Evolutionary conservation across 129 eudicot genomes (phyloP), one percentile per base, ranked within the genome.

Genomic region (Lonicera japonica): DNA sequence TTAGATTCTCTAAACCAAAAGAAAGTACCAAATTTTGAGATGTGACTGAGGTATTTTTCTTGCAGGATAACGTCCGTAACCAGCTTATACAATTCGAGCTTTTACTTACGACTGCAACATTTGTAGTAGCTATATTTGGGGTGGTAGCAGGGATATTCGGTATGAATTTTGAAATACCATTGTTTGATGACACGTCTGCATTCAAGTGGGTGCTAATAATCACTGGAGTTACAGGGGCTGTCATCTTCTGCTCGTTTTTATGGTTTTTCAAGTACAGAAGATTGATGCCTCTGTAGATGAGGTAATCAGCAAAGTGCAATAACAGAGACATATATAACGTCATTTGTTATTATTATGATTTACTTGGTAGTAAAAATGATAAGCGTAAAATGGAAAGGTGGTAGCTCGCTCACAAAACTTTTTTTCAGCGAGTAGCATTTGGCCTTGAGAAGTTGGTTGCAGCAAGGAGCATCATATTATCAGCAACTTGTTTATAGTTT

Each of bases 71-170:
- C 29, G 96, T 88, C 1, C 81, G 96, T 54, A 94, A 94, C 80
- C 96, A 94, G 76, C 92, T 94, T 54, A 85, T 94, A 70, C 99
- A 88, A 59, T 94, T 94, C 64, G 96, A 94, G 80, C 66, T 94
- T 75, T 21, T 94, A 56, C 75, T 94, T 36, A 94, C 99, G 15
- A 88, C 96, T 0, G 99, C 95, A 15, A 88, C 99, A 10, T 94
- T 94, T 54, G 96, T 88, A 3, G 96, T 88, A 9, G 95, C 99
- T 18, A 88, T 94, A 61, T 88, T 88, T 63, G 99, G 96, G 15
- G 96, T 94, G 78, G 99, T 94, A 11, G 95, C 99, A 7, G 99
- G 99, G 11, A 77, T 94, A 55, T 94, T 94, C 75, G 99, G 99
- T 61, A 94, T 94, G 96, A 94, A 94, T 56, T 94, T 94, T 67